Base-by-base conservation (phyloP, 345 rosid genomes). In the Melastoma malabathricum region DNA sequence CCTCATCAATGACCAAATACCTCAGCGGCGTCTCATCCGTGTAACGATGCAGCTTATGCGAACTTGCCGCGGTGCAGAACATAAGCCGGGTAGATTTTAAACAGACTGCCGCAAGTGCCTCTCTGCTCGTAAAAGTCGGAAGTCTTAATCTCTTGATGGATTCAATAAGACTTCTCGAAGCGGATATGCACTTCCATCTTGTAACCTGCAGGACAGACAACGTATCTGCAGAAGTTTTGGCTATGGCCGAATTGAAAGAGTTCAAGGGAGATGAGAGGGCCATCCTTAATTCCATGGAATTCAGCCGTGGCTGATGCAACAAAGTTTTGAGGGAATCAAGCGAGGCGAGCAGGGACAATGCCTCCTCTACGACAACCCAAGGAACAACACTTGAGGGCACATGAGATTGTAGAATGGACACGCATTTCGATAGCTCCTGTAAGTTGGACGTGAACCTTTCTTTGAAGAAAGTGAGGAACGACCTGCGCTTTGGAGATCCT, bases 1-100 rank as follows among this genome's bases (percentile, higher is more conserved):
- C 61, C 34, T 58, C 61, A 58, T 58, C 61, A 19, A 58, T 58
- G 14, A 58, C 61, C 46, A 58, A 10, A 16, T 48, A 22, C 10
- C 38, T 23, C 15, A n/a, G n/a, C n/a, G n/a, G n/a, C n/a, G n/a
- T n/a, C n/a, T n/a, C n/a, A n/a, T n/a, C n/a, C n/a, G n/a, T 6
- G 2, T 10, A 5, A 8, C 38, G 20, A 9, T 47, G 4, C 12
- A 58, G 47, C 50, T 49, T 58, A 41, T 19, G 25, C 7, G 61
- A 27, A 23, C 47, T 48, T 5, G 15, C 48, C 43, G 47, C 54
- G 22, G 55, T 58, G 47, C 61, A 58, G 15, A 58, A 58, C 41
- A 48, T 48, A 18, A 58, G 15, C 12, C 34, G 7, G 23, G 61
- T 48, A 22, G 29, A 14, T 41, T 39, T 15, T 13, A 6, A 58